Evolutionary conservation across 805 yeast species (phyloP), one percentile per base, ranked within the genome.

Genomic region (Metschnikowia arizonensis): DNA sequence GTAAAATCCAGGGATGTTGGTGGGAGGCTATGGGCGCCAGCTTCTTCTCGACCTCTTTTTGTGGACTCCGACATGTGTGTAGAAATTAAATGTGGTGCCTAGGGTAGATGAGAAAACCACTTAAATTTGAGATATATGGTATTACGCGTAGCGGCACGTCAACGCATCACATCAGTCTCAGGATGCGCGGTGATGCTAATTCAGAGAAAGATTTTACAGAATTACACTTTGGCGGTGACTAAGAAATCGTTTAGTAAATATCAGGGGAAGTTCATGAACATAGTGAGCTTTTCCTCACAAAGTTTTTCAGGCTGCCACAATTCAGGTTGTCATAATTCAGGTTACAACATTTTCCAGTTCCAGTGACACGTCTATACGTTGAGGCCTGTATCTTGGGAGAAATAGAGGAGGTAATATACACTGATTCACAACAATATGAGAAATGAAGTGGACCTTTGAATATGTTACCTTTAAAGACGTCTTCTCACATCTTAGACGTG

Each of bases 11-110:
- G 63, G 1, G 63, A 50, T 9, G 62, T 61, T 5, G 62, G 66
- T 2, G 73, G 72, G 33, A 65, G 52, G 10, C 66, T 59, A 39
- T 66, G 72, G 5, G 68, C 69, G 18, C 57, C 57, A 28, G 50
- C 10, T 2, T 39, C 46, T 1, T 35, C 23, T 48, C 54, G 49
- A 4, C 42, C 12, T 42, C 57, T 47, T 34, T 53, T 53, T 6
- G 26, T 18, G 12, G 40, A 18, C 18, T 37, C 40, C 26, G 30
- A 25, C 21, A 36, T 18, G 25, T 26, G 33, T 37, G 40, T 37
- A 33, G 15, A 18, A n/a, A 19, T n/a, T 6, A 10, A 18, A 37
- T n/a, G 32, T 26, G 33, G 24, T 17, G 25, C 12, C 10, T 4
- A n/a, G 5, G 33, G n/a, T 14, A 18, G 24, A 28, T 18, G 33